phyloP scores from a whole-genome alignment of 495 filamentous ascomycete genomes.

The Podospora didyma region DNA sequence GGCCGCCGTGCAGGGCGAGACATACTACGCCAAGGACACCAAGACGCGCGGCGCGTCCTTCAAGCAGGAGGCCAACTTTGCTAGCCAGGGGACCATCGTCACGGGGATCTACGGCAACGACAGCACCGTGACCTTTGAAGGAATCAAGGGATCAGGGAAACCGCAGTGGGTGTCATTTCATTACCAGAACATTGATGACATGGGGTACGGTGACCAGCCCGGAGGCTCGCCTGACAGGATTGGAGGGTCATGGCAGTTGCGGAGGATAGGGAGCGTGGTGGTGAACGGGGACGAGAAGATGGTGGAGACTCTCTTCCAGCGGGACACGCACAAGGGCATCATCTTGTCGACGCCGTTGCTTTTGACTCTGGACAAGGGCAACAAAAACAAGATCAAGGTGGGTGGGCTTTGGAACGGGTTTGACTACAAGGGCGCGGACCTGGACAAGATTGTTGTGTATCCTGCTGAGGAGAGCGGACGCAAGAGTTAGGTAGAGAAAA shows the following conservation, averaged over 20 bases:
- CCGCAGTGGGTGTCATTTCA: constrained; percentile 55
- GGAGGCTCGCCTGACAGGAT: constrained; percentile 39
- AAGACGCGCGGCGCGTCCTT: constrained; percentile 38
- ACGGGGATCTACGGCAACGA: constrained; percentile 50
- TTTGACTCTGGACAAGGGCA: constrained; percentile 32
- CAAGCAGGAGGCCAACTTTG: constrained; percentile 51
- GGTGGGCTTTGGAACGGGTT: constrained; percentile 39
- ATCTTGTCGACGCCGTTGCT: constrained; percentile 38
- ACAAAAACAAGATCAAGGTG: constrained; percentile 38
- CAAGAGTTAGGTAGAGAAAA: neutral
- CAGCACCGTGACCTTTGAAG: constrained; percentile 47
- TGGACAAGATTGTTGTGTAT: constrained; percentile 43
- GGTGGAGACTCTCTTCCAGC: constrained; percentile 37
- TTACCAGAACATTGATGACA: constrained; percentile 30
- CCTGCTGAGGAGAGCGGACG: constrained; percentile 14
- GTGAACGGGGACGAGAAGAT: constrained; percentile 34
- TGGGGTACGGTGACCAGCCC: constrained; percentile 41
- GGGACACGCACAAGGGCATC: constrained; percentile 45
- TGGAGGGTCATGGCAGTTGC: constrained; percentile 39
- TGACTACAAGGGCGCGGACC: constrained; percentile 38
- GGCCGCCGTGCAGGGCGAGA: constrained; percentile 35
- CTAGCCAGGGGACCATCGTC: constrained; percentile 34
- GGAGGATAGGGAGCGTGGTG: constrained; percentile 40
- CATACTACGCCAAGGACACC: constrained; percentile 38
- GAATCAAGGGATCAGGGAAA: constrained; percentile 42